Base-by-base conservation (phyloP, 2,329 filamentous ascomycete genomes). In the Pseudogymnoascus sp. region DNA sequence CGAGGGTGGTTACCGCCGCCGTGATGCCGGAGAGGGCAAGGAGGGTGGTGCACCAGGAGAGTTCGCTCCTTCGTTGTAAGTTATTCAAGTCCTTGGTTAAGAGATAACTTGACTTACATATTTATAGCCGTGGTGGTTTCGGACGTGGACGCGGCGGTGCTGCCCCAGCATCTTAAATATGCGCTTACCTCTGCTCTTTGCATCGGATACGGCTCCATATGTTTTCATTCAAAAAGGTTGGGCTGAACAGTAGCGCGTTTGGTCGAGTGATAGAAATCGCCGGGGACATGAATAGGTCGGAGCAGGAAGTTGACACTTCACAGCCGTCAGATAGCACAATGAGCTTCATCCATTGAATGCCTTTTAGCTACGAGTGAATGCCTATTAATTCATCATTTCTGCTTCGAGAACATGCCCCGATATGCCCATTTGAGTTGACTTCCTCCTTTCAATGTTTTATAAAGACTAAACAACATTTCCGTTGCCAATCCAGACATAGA, bases 1-100 rank as follows among this genome's bases (percentile, higher is more conserved):
- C 75, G 88, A 92, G 81, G 93, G 93, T 78, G 90, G 89, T 77
- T 96, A 97, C 87, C 85, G 93, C 80, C 88, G 93, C 80, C 89
- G 93, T 76, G 91, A 96, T 75, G 88, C 86, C 81, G 89, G 87
- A 75, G 88, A 89, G 78, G 77, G 88, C 79, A 96, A 96, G 87
- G 91, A 96, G 83, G 91, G 91, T 75, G 90, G 88, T 84, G 90
- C 91, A 78, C 90, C 91, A 75, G 90, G 90, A 81, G 90, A 92
- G 81, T 96, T 95, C 79, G 88, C 89, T 82, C 92, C 92, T 77
- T 87, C 89, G 79, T 96, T 96, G 88, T 89, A 81, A 86, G 85
- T 80, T 73, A 66, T 63, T 53, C 67, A 63, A 14, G 11, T 31
- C 31, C 16, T 59, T 40, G 25, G 38, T 63, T 36, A 28, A 14